phyloP scores from a whole-genome alignment of 2,329 filamentous ascomycete species.

The Biscogniauxia mediterranea region DNA sequence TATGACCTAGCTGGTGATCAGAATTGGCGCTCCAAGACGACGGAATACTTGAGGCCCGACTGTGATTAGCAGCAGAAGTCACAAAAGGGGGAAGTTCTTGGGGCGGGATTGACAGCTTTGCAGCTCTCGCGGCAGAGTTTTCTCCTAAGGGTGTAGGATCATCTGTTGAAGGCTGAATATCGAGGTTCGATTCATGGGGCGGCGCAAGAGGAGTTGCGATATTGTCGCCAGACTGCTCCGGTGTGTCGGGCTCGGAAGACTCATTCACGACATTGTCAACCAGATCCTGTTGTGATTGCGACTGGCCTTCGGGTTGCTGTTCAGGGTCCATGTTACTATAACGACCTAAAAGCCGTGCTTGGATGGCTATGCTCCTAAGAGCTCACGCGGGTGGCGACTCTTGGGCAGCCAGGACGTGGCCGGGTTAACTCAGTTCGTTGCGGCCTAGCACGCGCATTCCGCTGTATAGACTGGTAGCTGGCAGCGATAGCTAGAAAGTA shows the following conservation, averaged over 20 bases:
- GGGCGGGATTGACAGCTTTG: slow-evolving; percentile 2
- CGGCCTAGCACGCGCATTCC: neutral
- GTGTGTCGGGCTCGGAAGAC: slow-evolving; percentile 1
- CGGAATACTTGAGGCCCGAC: slow-evolving; percentile 19
- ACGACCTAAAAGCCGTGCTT: slow-evolving; percentile 20
- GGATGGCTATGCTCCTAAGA: slow-evolving; percentile 13
- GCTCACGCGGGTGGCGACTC: neutral
- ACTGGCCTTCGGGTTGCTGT: slow-evolving; percentile 8
- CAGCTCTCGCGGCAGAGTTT: slow-evolving; percentile 2
- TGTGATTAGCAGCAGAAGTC: slow-evolving; percentile 2
- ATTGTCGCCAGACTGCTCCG: neutral
- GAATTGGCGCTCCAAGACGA: slow-evolving; percentile 44
- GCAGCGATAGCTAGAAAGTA: neutral
- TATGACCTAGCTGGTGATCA: slow-evolving; percentile 39
- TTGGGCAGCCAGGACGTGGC: neutral
- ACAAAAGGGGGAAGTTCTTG: slow-evolving; percentile 2
- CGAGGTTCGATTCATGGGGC: slow-evolving; percentile 1
- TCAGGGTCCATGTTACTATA: slow-evolving; percentile 15
- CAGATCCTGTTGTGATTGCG: slow-evolving; percentile 1
- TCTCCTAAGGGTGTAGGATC: slow-evolving; percentile 5
- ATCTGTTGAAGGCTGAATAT: slow-evolving; percentile 4
- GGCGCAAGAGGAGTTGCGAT: slow-evolving; percentile 3
- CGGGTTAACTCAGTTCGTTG: neutral
- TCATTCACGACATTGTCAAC: slow-evolving; percentile 4
- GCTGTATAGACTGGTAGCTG: neutral